A percentile compares a stretch with the other conserved stretches of the same genome.
Conservation (phyloP, 2,329 filamentous ascomycete genomes). For the Nemania sp. region DNA sequence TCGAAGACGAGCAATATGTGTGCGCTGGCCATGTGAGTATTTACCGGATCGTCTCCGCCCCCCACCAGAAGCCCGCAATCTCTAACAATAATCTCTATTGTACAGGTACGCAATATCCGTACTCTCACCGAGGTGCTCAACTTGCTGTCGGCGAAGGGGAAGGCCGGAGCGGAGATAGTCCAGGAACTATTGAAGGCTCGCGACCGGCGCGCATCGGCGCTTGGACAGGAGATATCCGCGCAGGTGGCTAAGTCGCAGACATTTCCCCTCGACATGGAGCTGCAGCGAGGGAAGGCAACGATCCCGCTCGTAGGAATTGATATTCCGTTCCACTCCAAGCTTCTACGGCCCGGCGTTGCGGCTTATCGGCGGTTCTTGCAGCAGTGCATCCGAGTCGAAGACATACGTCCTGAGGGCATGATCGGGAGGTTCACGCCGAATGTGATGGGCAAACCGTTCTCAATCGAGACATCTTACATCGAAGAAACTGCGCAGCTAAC, state of each 20-base stretch:
- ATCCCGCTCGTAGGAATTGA: conserved; percentile 34
- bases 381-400: conserved; percentile 24
- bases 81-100: not conserved
- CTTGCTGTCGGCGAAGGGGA: not conserved
- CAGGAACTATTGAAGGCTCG: not conserved
- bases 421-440: conserved; percentile 29
- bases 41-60: not conserved
- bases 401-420: conserved; percentile 31
- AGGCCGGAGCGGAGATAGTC: conserved; percentile 1
- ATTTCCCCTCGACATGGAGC: conserved; percentile 30
- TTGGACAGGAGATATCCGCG: conserved; percentile 6
- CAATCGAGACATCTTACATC: conserved; percentile 27
- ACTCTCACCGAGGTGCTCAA: conserved; percentile 23
- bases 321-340: conserved; percentile 35
- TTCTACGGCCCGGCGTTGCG: conserved; percentile 35
- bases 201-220: not conserved
- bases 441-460: conserved; percentile 31
- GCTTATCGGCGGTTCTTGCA: conserved; percentile 32
- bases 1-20: conserved; percentile 38
- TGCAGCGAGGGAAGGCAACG: conserved; percentile 33
- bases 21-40: conserved; percentile 36
- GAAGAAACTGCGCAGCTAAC: conserved; percentile 36
- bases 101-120: conserved; percentile 37
- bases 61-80: not conserved
- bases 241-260: conserved; percentile 15